phyloP scores from a whole-genome alignment of 2,329 filamentous ascomycete species.

The Penicillium expansum region DNA sequence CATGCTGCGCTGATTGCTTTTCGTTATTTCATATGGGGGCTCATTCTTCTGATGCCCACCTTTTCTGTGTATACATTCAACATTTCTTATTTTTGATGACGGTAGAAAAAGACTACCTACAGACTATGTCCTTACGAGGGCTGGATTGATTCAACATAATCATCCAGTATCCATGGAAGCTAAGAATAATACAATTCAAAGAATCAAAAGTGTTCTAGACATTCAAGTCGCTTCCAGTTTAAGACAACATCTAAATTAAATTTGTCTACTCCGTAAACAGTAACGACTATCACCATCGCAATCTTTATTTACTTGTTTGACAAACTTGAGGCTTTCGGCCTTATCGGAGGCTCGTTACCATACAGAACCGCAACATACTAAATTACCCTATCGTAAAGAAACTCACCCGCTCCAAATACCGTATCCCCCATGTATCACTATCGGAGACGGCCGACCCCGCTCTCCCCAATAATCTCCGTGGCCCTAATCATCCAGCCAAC shows the following conservation, averaged over 20 bases:
- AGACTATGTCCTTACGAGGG: background rate
- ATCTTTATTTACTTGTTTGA: too few species aligned
- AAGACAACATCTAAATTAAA: background rate
- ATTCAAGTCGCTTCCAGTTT: background rate
- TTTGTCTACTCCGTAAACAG: too few species aligned
- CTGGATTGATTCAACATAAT: slow-evolving; percentile 12
- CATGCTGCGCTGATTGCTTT: slow-evolving; percentile 24
- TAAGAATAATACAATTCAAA: slow-evolving; percentile 3
- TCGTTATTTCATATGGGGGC: slow-evolving; percentile 7
- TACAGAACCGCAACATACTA: background rate
- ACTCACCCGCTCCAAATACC: background rate
- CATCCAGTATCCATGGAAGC: background rate
- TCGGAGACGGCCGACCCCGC: slow-evolving; percentile 30
- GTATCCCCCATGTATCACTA: background rate
- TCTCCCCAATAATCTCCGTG: background rate
- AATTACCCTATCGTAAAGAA: background rate
- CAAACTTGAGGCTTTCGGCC: background rate
- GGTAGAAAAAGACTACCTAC: slow-evolving; percentile 1
- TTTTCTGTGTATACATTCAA: slow-evolving; percentile 32
- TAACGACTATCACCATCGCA: too few species aligned
- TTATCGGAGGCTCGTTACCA: slow-evolving; percentile 12
- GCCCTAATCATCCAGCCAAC: background rate
- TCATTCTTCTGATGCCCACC: slow-evolving; percentile 11
- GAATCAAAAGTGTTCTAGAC: background rate
- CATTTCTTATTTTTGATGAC: slow-evolving; percentile 19